Evolutionary conservation across 2,329 filamentous ascomycete genomes (phyloP), one percentile per base, ranked within the genome.

Genomic region (Claviceps sorghi): DNA sequence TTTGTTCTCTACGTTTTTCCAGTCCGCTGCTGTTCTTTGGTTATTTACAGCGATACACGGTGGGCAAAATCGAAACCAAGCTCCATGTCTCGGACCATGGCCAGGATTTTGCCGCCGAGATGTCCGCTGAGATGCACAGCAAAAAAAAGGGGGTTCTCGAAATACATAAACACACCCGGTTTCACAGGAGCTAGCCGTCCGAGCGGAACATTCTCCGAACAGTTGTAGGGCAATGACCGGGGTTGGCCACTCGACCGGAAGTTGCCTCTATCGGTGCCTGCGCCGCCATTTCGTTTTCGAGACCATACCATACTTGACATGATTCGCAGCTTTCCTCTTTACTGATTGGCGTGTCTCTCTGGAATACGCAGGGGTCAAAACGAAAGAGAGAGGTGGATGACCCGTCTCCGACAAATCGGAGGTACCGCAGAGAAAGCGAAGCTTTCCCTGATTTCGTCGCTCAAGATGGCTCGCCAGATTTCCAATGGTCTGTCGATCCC

Each of bases 311-410:
- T 43, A 22, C 40, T 21, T 43, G 9, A 4, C 7, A 1, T 43
- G 29, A 32, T 46, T 46, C 15, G 13, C 44, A 46, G 26, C 26
- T 46, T 19, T 1, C 11, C 44, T 5, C 3, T 15, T 17, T 46
- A 11, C 44, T 46, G 44, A 46, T 19, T 15, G 17, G 17, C 15
- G 44, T 21, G 30, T 22, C 21, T 38, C 17, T 21, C 26, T 15
- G 26, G 21, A 26, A 26, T 41, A 49, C 26, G 29, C 51, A 52
- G 47, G 51, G 51, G 38, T 30, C 40, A 29, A 52, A 52, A 40
- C 51, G 51, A 29, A 52, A 52, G 34, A 49, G 51, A 52, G 47
- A 26, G 15, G 38, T n/a, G 13, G 46, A 48, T 26, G 36, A n/a
- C 19, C 15, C 26, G 30, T 17, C 45, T 19, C 5, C 38, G 38